A percentile compares a stretch with the other conserved stretches of the same genome.
Conservation (phyloP, 108 stramenopile species). For the Cyclotella choctawhatcheeana region DNA sequence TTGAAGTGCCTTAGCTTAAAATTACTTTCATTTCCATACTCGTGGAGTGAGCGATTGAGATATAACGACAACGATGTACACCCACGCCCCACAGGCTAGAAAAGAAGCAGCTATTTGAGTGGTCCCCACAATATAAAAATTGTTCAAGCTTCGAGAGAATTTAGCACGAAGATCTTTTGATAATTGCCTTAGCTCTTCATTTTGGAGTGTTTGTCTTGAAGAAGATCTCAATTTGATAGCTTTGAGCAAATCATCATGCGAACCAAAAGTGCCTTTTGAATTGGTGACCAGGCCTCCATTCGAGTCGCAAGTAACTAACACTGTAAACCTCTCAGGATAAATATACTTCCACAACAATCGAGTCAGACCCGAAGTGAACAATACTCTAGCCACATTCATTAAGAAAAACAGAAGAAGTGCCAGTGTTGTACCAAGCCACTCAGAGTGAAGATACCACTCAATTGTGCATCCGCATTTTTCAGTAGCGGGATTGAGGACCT, state of each 20-base stretch:
- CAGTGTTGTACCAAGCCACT: constrained; percentile 49
- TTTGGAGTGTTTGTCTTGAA: background rate
- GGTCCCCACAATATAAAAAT: constrained; percentile 23
- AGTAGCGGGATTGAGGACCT: constrained; percentile 17
- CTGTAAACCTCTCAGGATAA: constrained; percentile 51
- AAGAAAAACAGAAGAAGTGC: constrained; percentile 45
- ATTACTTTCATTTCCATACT: constrained; percentile 16
- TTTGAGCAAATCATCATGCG: constrained; percentile 34
- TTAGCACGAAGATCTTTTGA: constrained; percentile 32
- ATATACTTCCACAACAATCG: constrained; percentile 51
- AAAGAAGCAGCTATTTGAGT: constrained; percentile 19
- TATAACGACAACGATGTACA: constrained; percentile 21
- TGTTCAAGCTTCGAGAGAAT: constrained; percentile 30
- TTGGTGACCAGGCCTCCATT: constrained; percentile 39
- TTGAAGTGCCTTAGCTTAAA: too few species aligned
- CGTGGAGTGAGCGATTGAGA: constrained; percentile 34
- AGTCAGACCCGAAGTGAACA: constrained; percentile 49
- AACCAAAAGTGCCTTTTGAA: constrained; percentile 1
- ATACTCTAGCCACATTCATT: constrained; percentile 53
- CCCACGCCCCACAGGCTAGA: constrained; percentile 15
- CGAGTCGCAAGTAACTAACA: constrained; percentile 41
- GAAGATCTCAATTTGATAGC: constrained; percentile 24
- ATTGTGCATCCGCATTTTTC: constrained; percentile 50
- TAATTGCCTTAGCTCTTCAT: constrained; percentile 17
- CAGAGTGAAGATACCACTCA: constrained; percentile 58